Evolutionary conservation across 177 flowering plant genomes (phyloP), one percentile per base, ranked within the genome.

Genomic region (Telopea speciosissima): DNA sequence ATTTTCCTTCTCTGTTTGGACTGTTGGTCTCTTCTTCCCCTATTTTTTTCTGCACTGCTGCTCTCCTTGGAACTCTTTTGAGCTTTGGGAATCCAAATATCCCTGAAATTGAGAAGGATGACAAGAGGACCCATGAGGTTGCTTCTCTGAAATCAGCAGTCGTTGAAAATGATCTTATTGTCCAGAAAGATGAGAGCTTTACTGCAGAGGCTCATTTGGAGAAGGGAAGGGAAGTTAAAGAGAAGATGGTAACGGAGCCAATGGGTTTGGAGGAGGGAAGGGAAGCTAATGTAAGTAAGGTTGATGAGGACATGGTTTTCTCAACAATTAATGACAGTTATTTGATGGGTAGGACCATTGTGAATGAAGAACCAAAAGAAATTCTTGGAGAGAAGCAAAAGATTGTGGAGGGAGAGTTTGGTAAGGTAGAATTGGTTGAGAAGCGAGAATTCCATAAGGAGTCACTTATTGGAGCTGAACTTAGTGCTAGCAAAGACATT

Each of bases 71-170:
- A 16, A 49, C 19, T 12, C 14, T 49, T 49, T 49, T 49, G 54
- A 12, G 19, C 19, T 49, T 49, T 49, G 54, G 54, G 54, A 16
- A 49, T 49, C 54, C 54, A 16, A 49, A 49, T 49, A 49, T 49
- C 64, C 96, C 91, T 0, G 87, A 93, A 75, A 71, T 89, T 59
- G 88, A 85, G 60, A 78, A 77, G 64, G 90, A 89, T 49, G 54
- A 49, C 24, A 71, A 63, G 70, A 79, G 64, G 49, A 77, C 26
- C n/a, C 80, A 75, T 73, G 84, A 77, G 8, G 56, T 79, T 42
- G 77, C 84, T 21, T 58, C 85, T 63, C 60, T 86, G 42, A 85
- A 78, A 76, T 59, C 80, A 22, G 89, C 77, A 62, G 70, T 70
- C 67, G 70, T 69, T 10, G 79, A 45, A 45, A 75, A 77, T 73